Percentiles rank a stretch among this genome's conserved stretches.
These are phyloP conservation scores for Alternaria novae-zelandiae DNA, from an alignment of 2,329 filamentous ascomycete genomes.

Conservation along the genomic window DNA sequence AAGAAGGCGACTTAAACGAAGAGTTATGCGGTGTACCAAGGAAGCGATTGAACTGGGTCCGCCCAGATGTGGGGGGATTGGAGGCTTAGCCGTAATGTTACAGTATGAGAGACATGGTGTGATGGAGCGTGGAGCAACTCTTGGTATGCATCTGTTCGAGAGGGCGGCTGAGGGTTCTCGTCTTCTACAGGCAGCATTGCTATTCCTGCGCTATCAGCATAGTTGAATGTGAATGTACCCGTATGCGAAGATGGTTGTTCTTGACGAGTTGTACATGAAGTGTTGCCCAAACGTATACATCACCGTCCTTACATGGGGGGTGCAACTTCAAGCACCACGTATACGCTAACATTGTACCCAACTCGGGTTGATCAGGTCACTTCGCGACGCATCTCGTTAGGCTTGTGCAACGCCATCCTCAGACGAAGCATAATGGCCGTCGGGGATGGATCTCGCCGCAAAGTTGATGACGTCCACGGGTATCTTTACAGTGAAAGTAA, in stretches of 20 bases:
- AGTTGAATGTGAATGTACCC: too few species aligned
- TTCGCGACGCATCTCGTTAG: not conserved
- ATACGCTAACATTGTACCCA: not conserved
- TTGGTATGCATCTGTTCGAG: not conserved
- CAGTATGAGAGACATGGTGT: too few species aligned
- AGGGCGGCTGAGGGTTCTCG: not conserved
- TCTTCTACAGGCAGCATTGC: not conserved
- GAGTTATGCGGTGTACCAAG: not conserved
- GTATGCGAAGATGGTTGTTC: not conserved
- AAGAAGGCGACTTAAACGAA: not conserved
- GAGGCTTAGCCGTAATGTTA: not conserved
- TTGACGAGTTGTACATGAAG: not conserved
- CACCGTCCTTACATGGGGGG: not conserved
- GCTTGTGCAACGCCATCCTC: not conserved
- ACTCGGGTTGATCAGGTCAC: not conserved
- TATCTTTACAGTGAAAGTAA: not conserved
- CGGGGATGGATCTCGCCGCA: not conserved
- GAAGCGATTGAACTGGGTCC: too few species aligned
- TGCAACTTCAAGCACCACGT: not conserved
- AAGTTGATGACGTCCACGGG: not conserved
- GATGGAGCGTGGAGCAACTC: too few species aligned
- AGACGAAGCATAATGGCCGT: not conserved
- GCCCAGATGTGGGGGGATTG: too few species aligned
- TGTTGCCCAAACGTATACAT: not conserved
- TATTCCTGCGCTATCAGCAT: not conserved